Percentiles rank a stretch among this genome's conserved stretches.
Evolutionary conservation across 1,139 yeast genomes (phyloP).

Genomic region (Kodamaea sp.): DNA sequence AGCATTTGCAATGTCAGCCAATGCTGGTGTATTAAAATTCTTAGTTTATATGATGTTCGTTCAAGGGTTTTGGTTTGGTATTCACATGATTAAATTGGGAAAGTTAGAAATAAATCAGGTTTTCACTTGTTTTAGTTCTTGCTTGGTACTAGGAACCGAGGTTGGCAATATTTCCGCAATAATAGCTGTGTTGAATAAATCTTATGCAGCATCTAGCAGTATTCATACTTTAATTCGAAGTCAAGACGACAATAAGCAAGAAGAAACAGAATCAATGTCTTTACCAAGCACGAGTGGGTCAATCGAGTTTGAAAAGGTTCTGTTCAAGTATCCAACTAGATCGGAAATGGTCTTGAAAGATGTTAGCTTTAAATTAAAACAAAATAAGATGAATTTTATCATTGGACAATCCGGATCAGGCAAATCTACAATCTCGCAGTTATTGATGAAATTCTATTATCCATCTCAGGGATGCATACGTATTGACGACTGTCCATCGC

Average conservation of each 20-base stretch:
- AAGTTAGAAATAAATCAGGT: constrained; percentile 57
- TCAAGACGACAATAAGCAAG: constrained; percentile 5
- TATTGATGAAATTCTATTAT: constrained; percentile 58
- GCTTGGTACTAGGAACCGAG: constrained; percentile 64
- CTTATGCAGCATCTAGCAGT: constrained; percentile 54
- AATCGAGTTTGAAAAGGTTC: constrained; percentile 50
- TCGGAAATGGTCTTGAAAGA: constrained; percentile 43
- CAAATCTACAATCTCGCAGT: constrained; percentile 71
- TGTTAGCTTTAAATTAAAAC: constrained; percentile 42
- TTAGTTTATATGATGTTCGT: constrained; percentile 72
- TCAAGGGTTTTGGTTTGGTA: constrained; percentile 91
- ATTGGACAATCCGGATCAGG: constrained; percentile 92
- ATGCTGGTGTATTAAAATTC: constrained; percentile 54
- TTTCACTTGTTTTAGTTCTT: constrained; percentile 78
- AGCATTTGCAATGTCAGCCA: constrained; percentile 50
- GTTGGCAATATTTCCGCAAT: constrained; percentile 51
- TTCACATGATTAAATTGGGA: constrained; percentile 52
- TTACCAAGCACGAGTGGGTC: constrained; percentile 32
- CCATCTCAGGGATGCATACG: constrained; percentile 46
- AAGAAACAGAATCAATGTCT: constrained; percentile 4
- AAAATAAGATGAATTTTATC: constrained; percentile 53
- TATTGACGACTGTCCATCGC: constrained; percentile 52
- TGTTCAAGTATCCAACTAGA: constrained; percentile 62
- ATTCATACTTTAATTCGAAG: constrained; percentile 23
- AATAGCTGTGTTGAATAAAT: constrained; percentile 56